Base-by-base conservation (phyloP, 73 alveolate species). In the Effrenium voratum region DNA sequence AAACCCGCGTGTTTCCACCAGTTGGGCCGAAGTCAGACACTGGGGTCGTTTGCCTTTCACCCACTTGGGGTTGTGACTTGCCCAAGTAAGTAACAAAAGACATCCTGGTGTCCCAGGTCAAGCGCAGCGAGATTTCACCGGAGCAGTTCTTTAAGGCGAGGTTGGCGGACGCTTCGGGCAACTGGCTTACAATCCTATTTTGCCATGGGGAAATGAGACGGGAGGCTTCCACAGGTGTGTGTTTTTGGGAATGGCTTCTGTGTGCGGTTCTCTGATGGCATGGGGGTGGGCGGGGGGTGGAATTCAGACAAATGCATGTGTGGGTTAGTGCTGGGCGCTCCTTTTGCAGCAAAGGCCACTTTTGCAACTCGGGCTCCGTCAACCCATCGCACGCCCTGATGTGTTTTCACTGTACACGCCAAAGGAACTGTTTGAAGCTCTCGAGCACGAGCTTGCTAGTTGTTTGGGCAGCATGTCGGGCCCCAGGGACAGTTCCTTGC, bases 121-220 rank as follows among this genome's bases (percentile, higher is more conserved):
- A 59, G 43, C 63, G 82, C 38, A 32, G 40, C 45, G 98, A 91
- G 19, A 72, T 91, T 38, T 45, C 98, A 2, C 90, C 73, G 2
- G 90, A 91, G 36, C 57, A 72, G 46, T 91, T 91, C 44, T 47
- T 72, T 60, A 91, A 91, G 98, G 90, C 41, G 34, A n/a, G n/a
- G n/a, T n/a, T n/a, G n/a, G n/a, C n/a, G n/a, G n/a, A n/a, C n/a
- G n/a, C n/a, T n/a, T n/a, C n/a, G n/a, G n/a, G n/a, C n/a, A n/a
- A n/a, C n/a, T n/a, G n/a, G n/a, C n/a, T n/a, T n/a, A n/a, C n/a
- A n/a, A n/a, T n/a, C n/a, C n/a, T n/a, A n/a, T n/a, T n/a, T n/a
- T n/a, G n/a, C n/a, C n/a, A n/a, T n/a, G n/a, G n/a, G n/a, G n/a
- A 66, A 22, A 59, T 59, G 30, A 26, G 73, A 59, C 30, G 73